Percentiles rank a stretch among this genome's conserved stretches.
Evolutionary conservation across 208 protist genomes (phyloP).

Genomic region (Leishmania turanica): DNA sequence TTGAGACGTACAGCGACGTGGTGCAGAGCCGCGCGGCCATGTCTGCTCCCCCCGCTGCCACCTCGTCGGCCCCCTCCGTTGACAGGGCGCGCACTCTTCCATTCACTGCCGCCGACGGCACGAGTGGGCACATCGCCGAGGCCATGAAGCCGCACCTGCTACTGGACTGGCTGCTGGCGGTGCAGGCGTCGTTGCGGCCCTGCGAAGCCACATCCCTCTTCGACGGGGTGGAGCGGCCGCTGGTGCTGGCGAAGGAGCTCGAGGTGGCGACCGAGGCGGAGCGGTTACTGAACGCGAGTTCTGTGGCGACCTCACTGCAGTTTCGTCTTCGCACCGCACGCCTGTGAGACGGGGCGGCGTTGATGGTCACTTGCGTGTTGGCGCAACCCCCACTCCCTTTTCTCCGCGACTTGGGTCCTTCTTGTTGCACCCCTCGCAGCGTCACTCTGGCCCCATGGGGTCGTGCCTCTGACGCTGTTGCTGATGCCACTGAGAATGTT

Average conservation of each 20-base stretch:
- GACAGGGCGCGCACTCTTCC: background rate
- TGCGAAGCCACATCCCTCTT: conserved; percentile 37
- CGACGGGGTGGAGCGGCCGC: conserved; percentile 48
- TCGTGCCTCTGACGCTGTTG: background rate
- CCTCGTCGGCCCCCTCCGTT: conserved; percentile 5
- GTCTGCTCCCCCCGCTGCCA: background rate
- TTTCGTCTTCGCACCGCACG: conserved; percentile 21
- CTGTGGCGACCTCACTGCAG: conserved; percentile 51
- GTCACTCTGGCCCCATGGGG: background rate
- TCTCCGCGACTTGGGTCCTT: background rate
- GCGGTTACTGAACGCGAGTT: conserved; percentile 31
- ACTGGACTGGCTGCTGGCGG: conserved; percentile 23
- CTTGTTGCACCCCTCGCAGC: background rate
- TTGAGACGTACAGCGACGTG: conserved; percentile 42
- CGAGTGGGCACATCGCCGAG: background rate
- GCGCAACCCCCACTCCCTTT: background rate
- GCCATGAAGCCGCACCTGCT: conserved; percentile 11
- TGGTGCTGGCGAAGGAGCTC: conserved; percentile 48
- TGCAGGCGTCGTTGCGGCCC: conserved; percentile 19
- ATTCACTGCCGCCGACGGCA: background rate
- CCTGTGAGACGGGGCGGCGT: background rate
- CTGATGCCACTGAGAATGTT: background rate
- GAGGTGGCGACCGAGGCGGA: conserved; percentile 54
- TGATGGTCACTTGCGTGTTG: background rate
- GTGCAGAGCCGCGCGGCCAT: conserved; percentile 16